Conservation (phyloP, 371 early-diverging fungal species). For the Quaeritorhiza haematococci region DNA sequence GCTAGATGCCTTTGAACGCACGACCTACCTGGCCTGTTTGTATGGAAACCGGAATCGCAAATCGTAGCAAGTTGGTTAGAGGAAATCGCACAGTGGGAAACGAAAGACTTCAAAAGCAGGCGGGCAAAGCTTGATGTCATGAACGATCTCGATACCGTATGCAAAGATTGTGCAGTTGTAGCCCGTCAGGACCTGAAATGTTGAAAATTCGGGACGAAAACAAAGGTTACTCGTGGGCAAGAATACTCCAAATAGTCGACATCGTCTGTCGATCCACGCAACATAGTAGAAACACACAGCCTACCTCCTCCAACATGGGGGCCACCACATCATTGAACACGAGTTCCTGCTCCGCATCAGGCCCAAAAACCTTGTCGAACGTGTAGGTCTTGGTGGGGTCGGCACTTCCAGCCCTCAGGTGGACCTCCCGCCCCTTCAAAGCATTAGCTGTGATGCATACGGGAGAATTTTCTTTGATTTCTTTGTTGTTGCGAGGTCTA, state of each 20-base stretch:
- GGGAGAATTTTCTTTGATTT: constrained; percentile 40
- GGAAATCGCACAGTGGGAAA: no score
- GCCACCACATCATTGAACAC: constrained; percentile 80
- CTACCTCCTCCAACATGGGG: constrained; percentile 80
- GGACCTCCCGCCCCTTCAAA: constrained; percentile 17
- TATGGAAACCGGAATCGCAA: no score
- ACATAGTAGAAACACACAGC: neutral
- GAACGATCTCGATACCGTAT: constrained; percentile 53
- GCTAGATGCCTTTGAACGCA: no score
- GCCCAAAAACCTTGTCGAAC: constrained; percentile 92
- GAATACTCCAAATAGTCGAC: neutral
- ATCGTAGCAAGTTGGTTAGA: no score
- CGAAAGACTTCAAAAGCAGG: no score
- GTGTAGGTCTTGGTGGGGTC: constrained; percentile 61
- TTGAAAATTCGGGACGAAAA: neutral
- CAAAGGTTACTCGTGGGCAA: neutral
- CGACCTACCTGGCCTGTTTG: constrained; percentile 24
- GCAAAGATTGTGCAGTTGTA: constrained; percentile 96
- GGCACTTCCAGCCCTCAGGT: constrained; percentile 27
- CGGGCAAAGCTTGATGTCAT: neutral
- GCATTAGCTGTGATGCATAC: constrained; percentile 22
- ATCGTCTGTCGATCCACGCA: neutral
- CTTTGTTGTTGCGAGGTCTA: constrained; percentile 37
- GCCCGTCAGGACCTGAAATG: constrained; percentile 36
- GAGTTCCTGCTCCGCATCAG: constrained; percentile 70